These are phyloP conservation scores for Phanerodontia chrysosporium DNA, from an alignment of 768 basidiomycete genomes.

Conservation along the genomic window DNA sequence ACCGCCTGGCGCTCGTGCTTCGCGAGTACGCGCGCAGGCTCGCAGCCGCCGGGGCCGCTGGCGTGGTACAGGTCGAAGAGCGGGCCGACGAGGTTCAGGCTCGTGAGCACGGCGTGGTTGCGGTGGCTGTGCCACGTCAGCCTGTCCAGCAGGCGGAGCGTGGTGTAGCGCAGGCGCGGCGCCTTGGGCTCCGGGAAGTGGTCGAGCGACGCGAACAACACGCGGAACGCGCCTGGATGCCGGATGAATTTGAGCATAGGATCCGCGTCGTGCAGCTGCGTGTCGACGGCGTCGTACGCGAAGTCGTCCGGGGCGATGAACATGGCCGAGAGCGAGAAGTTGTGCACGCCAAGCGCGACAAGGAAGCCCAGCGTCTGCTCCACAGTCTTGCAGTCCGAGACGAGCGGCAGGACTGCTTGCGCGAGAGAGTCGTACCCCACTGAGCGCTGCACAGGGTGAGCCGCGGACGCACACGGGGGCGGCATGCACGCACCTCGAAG, in stretches of 20 bases:
- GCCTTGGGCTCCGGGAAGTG: constrained; percentile 28
- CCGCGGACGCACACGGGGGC: background rate
- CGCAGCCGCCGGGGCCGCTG: constrained; percentile 13
- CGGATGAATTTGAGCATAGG: constrained; percentile 45
- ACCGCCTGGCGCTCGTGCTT: constrained; percentile 53
- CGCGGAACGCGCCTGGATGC: constrained; percentile 56
- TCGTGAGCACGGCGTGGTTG: constrained; percentile 66
- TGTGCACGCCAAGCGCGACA: constrained; percentile 60
- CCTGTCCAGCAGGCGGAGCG: constrained; percentile 61
- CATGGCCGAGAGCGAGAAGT: constrained; percentile 53
- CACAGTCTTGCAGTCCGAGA: constrained; percentile 40
- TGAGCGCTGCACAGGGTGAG: constrained; percentile 31
- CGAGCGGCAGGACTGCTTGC: constrained; percentile 52
- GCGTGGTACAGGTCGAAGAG: constrained; percentile 46
- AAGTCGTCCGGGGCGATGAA: constrained; percentile 45
- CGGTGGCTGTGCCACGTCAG: constrained; percentile 58
- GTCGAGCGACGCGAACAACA: constrained; percentile 49
- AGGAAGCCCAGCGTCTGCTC: constrained; percentile 63
- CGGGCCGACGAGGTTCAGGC: constrained; percentile 48
- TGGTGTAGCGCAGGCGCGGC: constrained; percentile 42
- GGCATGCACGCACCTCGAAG: constrained; percentile 47
- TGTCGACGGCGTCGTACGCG: constrained; percentile 41
- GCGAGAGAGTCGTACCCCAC: constrained; percentile 66
- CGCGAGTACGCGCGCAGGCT: background rate
- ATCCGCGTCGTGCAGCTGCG: constrained; percentile 36